Base-by-base conservation (phyloP, 208 protist species). In the Willaertia magna region DNA sequence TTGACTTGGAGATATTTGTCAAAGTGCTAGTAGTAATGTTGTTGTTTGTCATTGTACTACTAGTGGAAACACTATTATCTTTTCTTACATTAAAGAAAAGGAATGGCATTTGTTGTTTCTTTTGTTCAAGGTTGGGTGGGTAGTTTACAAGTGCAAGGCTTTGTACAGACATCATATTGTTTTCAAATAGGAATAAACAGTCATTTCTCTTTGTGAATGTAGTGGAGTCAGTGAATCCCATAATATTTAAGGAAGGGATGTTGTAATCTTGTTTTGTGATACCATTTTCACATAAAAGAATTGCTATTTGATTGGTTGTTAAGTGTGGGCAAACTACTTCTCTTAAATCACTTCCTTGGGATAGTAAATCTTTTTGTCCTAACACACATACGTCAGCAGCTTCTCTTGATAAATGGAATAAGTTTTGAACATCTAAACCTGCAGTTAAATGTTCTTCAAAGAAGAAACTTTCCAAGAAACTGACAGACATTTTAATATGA, bases 391-490 rank as follows among this genome's bases (percentile, higher is more conserved):
- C 76, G 51, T 81, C 76, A 51, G 43, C 76, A 51, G 22, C 44
- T 40, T 81, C 43, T 51, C 76, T 81, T 40, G 76, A 40, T 42
- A 51, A n/a, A 51, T 47, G 30, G 40, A 81, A 81, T 11, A 81
- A 34, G 51, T 47, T 20, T 51, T 47, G 40, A 46, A 81, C 39
- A 20, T 81, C 26, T 11, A 42, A 6, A 39, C 76, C 76, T 14
- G 30, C 22, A 3, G 44, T 51, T 26, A 81, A 81, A 34, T 51
- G 20, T 6, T 47, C 22, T 42, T 81, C 76, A 51, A 81, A 81
- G 44, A 81, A 81, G 43, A 47, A 81, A 81, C 43, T 51, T 30
- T 81, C 76, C 40, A 81, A 51, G 76, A 81, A 81, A 12, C 22
- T 40, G 22, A 81, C 44, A 18, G 20, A 30, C 76, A 81, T 81